phyloP scores from a whole-genome alignment of 306 rosid genomes.

The Macrotyloma uniflorum region DNA sequence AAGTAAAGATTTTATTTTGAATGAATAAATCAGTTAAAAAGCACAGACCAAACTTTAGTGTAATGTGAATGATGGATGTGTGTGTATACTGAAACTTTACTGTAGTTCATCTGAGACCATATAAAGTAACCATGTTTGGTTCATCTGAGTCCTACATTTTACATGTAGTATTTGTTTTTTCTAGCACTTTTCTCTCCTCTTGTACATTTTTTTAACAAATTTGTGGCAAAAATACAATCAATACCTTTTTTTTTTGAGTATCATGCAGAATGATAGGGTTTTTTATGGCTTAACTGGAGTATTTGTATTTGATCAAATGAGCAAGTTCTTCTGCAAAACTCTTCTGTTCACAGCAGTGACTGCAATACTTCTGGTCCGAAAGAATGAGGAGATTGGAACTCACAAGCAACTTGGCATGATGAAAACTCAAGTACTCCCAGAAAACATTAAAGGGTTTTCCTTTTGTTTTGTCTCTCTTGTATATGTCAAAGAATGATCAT shows the following conservation, averaged over 20 bases:
- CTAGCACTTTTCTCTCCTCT: neutral
- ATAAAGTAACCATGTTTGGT: neutral
- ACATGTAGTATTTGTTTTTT: too few relatives aligned
- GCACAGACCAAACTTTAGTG: too few relatives aligned
- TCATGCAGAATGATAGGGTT: slow-evolving; percentile 50
- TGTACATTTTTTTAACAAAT: neutral
- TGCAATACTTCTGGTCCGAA: slow-evolving; percentile 75
- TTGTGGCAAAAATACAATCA: neutral
- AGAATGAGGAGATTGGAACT: slow-evolving; percentile 76
- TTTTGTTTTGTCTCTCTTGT: neutral
- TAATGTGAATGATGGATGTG: too few relatives aligned
- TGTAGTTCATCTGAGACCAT: neutral
- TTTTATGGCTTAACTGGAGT: slow-evolving; percentile 95
- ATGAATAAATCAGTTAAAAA: too few relatives aligned
- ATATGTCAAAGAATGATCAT: too few relatives aligned
- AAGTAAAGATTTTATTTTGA: too few relatives aligned
- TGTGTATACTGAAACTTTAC: too few relatives aligned
- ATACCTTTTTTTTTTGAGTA: neutral
- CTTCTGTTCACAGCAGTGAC: slow-evolving; percentile 65
- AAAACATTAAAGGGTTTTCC: slow-evolving; percentile 45
- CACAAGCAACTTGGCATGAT: slow-evolving; percentile 73
- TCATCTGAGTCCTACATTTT: too few relatives aligned
- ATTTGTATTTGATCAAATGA: slow-evolving; percentile 78
- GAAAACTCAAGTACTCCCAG: slow-evolving; percentile 47
- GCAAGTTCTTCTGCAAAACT: slow-evolving; percentile 85